These are phyloP conservation scores for Aspergillus glaucus DNA, from an alignment of 2,329 filamentous ascomycete species.

Conservation along the genomic window DNA sequence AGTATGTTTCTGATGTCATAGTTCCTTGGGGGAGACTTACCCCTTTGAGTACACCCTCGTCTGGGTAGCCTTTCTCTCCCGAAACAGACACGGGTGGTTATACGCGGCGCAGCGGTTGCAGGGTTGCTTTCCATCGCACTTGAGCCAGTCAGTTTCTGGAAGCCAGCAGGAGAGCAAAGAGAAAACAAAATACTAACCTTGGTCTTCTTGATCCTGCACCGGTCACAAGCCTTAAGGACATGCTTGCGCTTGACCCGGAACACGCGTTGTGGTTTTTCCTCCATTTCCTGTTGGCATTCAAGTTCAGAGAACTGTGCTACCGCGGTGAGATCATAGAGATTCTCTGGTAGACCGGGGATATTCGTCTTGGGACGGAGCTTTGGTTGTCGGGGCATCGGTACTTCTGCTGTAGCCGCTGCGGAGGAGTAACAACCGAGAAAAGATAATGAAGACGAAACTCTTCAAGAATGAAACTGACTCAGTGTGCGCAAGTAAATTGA, in stretches of 20 bases:
- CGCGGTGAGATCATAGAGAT: slow-evolving; percentile 26
- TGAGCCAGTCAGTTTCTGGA: slow-evolving; percentile 7
- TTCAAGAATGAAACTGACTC: neutral
- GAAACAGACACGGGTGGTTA: slow-evolving; percentile 40
- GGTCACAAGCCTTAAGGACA: slow-evolving; percentile 40
- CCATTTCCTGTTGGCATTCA: slow-evolving; percentile 22
- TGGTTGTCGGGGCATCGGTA: slow-evolving; percentile 36
- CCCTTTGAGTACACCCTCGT: slow-evolving; percentile 40
- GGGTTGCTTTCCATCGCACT: slow-evolving; percentile 42
- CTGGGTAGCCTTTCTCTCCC: slow-evolving; percentile 39
- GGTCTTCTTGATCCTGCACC: slow-evolving; percentile 42
- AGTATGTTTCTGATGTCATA: neutral
- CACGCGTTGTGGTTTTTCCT: slow-evolving; percentile 33
- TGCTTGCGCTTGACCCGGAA: slow-evolving; percentile 41
- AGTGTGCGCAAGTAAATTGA: neutral
- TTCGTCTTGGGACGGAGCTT: slow-evolving; percentile 35
- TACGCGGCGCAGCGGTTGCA: slow-evolving; percentile 40
- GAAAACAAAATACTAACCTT: slow-evolving; percentile 26
- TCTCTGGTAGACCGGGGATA: slow-evolving; percentile 29
- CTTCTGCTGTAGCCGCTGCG: neutral
- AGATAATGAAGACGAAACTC: neutral
- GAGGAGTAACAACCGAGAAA: neutral
- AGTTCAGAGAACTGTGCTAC: slow-evolving; percentile 26
- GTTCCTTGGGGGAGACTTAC: slow-evolving; percentile 18
- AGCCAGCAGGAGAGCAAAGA: neutral